Evolutionary conservation across 2,329 filamentous ascomycete species (phyloP).

Genomic region (Penicillium sumatraense): DNA sequence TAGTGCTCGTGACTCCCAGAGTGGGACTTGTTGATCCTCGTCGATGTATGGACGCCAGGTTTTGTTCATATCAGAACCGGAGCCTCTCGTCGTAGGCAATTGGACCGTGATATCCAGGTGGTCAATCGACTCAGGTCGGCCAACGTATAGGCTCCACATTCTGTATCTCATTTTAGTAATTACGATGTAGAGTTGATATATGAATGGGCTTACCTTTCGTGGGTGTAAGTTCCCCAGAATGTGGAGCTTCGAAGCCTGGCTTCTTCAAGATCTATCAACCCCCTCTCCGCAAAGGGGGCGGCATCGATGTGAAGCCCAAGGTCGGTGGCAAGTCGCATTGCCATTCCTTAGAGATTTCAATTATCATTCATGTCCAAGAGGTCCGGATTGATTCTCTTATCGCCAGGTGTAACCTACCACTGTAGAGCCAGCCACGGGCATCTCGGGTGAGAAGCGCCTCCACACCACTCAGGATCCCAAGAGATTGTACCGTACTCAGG

Average conservation of each 20-base stretch:
- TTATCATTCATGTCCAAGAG: neutral
- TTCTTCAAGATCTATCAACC: neutral
- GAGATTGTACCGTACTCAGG: slow-evolving; percentile 27
- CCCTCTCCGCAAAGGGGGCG: neutral
- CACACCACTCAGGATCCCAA: slow-evolving; percentile 25
- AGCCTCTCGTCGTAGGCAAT: neutral
- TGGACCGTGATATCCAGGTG: slow-evolving; percentile 22
- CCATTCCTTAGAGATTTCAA: slow-evolving; percentile 16
- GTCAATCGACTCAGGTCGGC: slow-evolving; percentile 24
- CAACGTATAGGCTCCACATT: slow-evolving; percentile 28
- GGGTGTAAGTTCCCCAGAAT: slow-evolving; percentile 2
- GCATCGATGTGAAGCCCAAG: slow-evolving; percentile 9
- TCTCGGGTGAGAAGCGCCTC: slow-evolving; percentile 27
- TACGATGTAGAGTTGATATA: neutral
- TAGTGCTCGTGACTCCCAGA: neutral
- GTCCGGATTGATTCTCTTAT: neutral
- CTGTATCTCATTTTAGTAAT: slow-evolving; percentile 1
- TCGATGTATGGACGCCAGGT: neutral
- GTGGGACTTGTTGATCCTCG: neutral
- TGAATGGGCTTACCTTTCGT: neutral
- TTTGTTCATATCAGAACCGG: neutral
- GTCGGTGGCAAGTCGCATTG: slow-evolving; percentile 22
- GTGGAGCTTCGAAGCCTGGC: neutral
- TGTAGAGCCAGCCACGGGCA: slow-evolving; percentile 30
- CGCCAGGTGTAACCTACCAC: slow-evolving; percentile 22